phyloP scores from a whole-genome alignment of 2,329 filamentous ascomycete species.

The Xylariaceae sp. region DNA sequence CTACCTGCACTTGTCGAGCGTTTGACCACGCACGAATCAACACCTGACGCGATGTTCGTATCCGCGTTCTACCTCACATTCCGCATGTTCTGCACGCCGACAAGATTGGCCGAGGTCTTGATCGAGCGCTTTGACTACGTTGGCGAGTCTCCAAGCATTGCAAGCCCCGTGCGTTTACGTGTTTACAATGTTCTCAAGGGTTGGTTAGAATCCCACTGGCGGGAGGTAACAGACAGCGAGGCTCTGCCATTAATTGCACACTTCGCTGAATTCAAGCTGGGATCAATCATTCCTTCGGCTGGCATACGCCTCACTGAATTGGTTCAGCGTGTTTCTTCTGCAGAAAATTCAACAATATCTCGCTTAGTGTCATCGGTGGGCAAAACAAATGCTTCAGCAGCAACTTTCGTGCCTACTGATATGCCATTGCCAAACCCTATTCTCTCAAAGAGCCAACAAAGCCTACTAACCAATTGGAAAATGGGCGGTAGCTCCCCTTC shows the following conservation, averaged over 20 bases:
- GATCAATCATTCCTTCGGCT: constrained; percentile 72
- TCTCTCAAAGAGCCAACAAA: constrained; percentile 78
- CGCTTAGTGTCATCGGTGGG: constrained; percentile 84
- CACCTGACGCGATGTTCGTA: constrained; percentile 89
- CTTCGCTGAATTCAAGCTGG: constrained; percentile 79
- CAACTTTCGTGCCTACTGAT: constrained; percentile 73
- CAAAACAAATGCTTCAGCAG: constrained; percentile 80
- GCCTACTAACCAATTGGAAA: constrained; percentile 75
- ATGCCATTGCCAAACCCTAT: constrained; percentile 72
- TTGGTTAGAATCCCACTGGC: constrained; percentile 97
- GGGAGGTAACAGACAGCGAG: constrained; percentile 76
- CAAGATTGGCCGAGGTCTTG: constrained; percentile 79
- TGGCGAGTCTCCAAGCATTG: constrained; percentile 74
- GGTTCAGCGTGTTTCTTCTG: constrained; percentile 75
- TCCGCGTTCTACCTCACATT: constrained; percentile 97
- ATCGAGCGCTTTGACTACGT: constrained; percentile 93
- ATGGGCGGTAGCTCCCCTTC: constrained; percentile 71
- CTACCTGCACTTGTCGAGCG: constrained; percentile 91
- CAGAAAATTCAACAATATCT: constrained; percentile 77
- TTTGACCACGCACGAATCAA: constrained; percentile 89
- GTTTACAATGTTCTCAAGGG: constrained; percentile 98
- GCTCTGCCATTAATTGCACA: constrained; percentile 77
- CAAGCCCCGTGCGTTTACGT: constrained; percentile 81
- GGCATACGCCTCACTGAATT: constrained; percentile 82
- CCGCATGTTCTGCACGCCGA: constrained; percentile 84